Conservation (phyloP, 176 grass and related monocot species). For the Otatea glauca region DNA sequence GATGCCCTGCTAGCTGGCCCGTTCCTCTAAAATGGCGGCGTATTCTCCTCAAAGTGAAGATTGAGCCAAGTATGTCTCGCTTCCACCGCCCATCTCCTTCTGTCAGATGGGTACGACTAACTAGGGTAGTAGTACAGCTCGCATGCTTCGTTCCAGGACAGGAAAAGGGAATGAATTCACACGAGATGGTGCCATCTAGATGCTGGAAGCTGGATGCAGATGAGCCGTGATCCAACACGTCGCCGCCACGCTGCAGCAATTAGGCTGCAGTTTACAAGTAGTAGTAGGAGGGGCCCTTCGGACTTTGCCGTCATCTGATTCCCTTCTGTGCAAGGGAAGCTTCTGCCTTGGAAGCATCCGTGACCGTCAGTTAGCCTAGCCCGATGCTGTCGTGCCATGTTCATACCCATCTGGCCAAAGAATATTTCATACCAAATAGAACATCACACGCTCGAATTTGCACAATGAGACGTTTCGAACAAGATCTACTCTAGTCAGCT, state of each 20-base stretch:
- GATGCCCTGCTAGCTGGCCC: not conserved
- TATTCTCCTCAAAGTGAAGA: too few relatives aligned
- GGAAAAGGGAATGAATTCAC: not conserved
- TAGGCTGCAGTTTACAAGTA: not conserved
- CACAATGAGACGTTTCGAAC: not conserved
- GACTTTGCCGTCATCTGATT: not conserved
- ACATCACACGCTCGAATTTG: not conserved
- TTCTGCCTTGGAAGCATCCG: not conserved
- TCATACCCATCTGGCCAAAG: not conserved
- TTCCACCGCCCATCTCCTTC: too few relatives aligned
- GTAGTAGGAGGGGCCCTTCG: not conserved
- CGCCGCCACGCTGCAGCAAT: not conserved
- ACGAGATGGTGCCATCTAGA: not conserved
- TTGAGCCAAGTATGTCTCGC: too few relatives aligned
- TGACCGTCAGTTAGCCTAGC: not conserved
- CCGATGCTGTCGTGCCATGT: not conserved
- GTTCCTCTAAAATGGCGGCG: not conserved
- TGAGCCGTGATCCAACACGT: conserved; percentile 2
- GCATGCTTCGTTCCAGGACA: not conserved
- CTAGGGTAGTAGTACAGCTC: not conserved
- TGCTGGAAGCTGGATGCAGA: not conserved
- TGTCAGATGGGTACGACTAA: too few relatives aligned
- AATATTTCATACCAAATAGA: not conserved
- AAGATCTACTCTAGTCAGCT: not conserved
- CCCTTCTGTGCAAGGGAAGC: not conserved